Conservation (phyloP, 2,329 filamentous ascomycete genomes). For the Zarea fungicola region DNA sequence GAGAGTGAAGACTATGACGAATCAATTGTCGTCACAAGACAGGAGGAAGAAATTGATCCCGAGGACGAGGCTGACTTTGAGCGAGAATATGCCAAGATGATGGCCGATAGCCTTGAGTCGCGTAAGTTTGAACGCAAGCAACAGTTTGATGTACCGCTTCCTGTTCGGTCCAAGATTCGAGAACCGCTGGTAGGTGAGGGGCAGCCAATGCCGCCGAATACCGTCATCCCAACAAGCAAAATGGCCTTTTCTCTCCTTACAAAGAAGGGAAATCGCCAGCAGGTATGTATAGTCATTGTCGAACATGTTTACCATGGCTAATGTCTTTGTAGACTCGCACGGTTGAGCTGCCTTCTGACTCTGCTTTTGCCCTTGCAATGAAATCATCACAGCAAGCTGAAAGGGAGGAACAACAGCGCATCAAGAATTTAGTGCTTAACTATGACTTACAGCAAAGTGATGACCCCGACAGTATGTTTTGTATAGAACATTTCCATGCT, state of each 20-base stretch:
- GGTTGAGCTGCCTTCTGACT: slow-evolving; percentile 85
- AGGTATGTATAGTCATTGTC: slow-evolving; percentile 47
- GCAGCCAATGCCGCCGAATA: slow-evolving; percentile 9
- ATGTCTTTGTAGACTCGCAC: slow-evolving; percentile 64
- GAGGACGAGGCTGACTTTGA: slow-evolving; percentile 97
- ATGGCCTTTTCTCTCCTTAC: slow-evolving; percentile 97
- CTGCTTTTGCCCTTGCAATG: slow-evolving; percentile 93
- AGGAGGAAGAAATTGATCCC: slow-evolving; percentile 85
- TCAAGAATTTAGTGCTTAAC: slow-evolving; percentile 95
- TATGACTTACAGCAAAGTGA: slow-evolving; percentile 87
- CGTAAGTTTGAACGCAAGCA: slow-evolving; percentile 94
- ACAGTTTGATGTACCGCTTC: slow-evolving; percentile 94
- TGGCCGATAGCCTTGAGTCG: slow-evolving; percentile 94
- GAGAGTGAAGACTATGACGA: slow-evolving; percentile 69
- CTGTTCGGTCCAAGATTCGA: slow-evolving; percentile 68
- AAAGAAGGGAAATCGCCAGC: slow-evolving; percentile 91
- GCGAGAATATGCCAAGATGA: slow-evolving; percentile 95
- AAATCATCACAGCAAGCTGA: slow-evolving; percentile 92
- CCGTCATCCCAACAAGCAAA: slow-evolving; percentile 39
- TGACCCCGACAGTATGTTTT: slow-evolving; percentile 67
- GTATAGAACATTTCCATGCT: slow-evolving; percentile 38
- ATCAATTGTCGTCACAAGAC: slow-evolving; percentile 83
- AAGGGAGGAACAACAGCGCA: slow-evolving; percentile 92
- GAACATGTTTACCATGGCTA: not conserved
- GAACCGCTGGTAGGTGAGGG: slow-evolving; percentile 25